Percentiles rank a stretch among this genome's conserved stretches.
These are phyloP conservation scores for Ogataea salicorniae DNA, from an alignment of 805 yeast species.

Conservation along the genomic window DNA sequence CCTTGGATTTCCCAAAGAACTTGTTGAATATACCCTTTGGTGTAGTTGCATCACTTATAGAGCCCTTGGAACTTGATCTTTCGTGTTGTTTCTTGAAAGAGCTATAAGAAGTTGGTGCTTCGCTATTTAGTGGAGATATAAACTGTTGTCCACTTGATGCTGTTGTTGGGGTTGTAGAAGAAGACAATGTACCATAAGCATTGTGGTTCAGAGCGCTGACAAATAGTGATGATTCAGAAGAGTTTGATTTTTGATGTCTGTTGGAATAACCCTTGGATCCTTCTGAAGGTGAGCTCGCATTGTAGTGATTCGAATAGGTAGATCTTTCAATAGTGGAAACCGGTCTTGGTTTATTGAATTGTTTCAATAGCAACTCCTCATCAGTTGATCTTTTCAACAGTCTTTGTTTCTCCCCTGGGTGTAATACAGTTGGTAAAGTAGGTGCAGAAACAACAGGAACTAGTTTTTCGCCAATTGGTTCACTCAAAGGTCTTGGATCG, in stretches of 20 bases:
- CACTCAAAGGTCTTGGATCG: not conserved
- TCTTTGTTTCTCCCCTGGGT: not conserved
- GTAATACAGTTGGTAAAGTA: conserved; percentile 8
- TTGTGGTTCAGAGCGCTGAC: conserved; percentile 34
- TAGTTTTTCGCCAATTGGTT: conserved; percentile 24
- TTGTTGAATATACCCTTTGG: conserved; percentile 29
- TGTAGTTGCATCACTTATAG: conserved; percentile 23
- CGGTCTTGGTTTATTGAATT: conserved; percentile 27
- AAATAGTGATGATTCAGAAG: conserved; percentile 48
- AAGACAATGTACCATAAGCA: conserved; percentile 3
- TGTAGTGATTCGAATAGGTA: conserved; percentile 14
- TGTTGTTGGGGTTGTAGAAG: conserved; percentile 9
- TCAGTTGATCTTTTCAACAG: not conserved
- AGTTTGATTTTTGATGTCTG: conserved; percentile 58
- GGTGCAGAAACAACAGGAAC: conserved; percentile 35
- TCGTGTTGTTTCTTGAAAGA: conserved; percentile 16
- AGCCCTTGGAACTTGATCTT: conserved; percentile 24
- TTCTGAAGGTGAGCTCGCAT: conserved; percentile 32
- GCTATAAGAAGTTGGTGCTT: conserved; percentile 4
- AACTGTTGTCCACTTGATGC: not conserved
- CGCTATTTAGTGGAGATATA: conserved; percentile 13
- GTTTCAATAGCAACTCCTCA: not conserved
- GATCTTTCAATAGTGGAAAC: conserved; percentile 35
- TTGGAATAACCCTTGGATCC: conserved; percentile 48
- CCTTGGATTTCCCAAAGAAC: conserved; percentile 25